These are phyloP conservation scores for Amorphotheca resinae DNA, from an alignment of 495 filamentous ascomycete species.

Conservation along the genomic window DNA sequence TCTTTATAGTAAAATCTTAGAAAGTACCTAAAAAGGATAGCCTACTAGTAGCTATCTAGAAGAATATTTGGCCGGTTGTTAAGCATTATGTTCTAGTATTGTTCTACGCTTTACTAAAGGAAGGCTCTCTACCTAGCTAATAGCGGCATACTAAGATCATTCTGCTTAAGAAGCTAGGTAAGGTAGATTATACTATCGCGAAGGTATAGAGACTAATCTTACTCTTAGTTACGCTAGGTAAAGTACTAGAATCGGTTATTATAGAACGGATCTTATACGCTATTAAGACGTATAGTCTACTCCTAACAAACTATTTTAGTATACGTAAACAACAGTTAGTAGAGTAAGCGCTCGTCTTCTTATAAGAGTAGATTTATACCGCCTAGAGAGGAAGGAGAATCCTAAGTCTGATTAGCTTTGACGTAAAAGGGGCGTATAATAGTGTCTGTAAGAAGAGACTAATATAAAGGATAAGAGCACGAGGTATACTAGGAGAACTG, in stretches of 20 bases:
- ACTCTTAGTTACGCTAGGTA: constrained; percentile 12
- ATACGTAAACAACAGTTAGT: constrained; percentile 18
- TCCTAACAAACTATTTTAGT: constrained; percentile 21
- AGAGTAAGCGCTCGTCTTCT: constrained; percentile 13
- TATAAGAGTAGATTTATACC: constrained; percentile 24
- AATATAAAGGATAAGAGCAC: constrained; percentile 23
- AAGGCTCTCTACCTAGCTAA: constrained; percentile 16
- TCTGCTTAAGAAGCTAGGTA: constrained; percentile 10
- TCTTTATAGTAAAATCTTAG: constrained; percentile 12
- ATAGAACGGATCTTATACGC: constrained; percentile 12
- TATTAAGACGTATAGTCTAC: constrained; percentile 9
- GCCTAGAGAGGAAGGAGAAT: constrained; percentile 16
- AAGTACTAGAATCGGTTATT: constrained; percentile 10
- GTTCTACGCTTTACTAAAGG: constrained; percentile 12
- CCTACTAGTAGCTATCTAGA: constrained; percentile 16
- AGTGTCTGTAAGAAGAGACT: constrained; percentile 25
- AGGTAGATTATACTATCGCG: constrained; percentile 8
- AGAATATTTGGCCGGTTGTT: constrained; percentile 21
- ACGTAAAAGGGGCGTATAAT: constrained; percentile 33
- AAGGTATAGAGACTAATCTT: constrained; percentile 14
- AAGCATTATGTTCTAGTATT: constrained; percentile 18
- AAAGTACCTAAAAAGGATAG: constrained; percentile 20
- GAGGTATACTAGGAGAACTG: constrained; percentile 23
- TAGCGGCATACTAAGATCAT: constrained; percentile 20
- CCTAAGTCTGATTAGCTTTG: constrained; percentile 27